phyloP scores from a whole-genome alignment of 768 basidiomycete species.

The Mycena galericulata region DNA sequence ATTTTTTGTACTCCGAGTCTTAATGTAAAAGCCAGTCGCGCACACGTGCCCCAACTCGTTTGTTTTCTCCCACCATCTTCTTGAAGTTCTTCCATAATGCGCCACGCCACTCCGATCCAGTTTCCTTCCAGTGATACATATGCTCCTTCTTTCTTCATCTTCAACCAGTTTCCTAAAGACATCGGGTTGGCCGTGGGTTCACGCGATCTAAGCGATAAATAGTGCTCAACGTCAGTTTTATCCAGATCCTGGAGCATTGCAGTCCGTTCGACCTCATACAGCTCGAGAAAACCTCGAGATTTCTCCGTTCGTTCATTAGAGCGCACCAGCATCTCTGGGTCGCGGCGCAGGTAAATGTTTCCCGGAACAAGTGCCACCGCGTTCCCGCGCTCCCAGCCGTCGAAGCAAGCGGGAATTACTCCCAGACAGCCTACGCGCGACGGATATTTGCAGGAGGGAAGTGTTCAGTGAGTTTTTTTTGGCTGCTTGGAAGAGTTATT shows the following conservation, averaged over 20 bases:
- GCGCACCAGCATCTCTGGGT: not conserved
- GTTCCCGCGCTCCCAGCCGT: not conserved
- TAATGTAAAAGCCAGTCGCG: too few species aligned
- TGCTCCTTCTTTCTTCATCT: not conserved
- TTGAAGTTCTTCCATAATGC: too few species aligned
- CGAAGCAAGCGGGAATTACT: too few species aligned
- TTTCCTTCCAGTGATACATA: not conserved
- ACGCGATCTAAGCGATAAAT: too few species aligned
- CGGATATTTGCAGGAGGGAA: not conserved
- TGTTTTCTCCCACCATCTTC: too few species aligned
- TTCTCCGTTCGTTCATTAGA: not conserved
- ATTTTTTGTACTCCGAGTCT: too few species aligned
- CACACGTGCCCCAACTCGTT: too few species aligned
- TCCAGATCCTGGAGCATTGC: constrained; percentile 13
- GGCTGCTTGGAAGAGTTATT: too few species aligned
- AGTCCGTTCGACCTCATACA: constrained; percentile 16
- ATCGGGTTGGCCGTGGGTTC: not conserved
- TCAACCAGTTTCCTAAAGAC: constrained; percentile 4
- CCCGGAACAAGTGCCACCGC: not conserved
- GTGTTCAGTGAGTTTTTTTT: not conserved
- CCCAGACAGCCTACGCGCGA: too few species aligned
- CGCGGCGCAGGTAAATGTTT: not conserved
- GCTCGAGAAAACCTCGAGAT: not conserved
- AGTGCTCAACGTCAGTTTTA: too few species aligned
- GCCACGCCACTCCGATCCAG: too few species aligned